Base-by-base conservation (phyloP, 352 stramenopile species). In the Phytophthora citrophthora region DNA sequence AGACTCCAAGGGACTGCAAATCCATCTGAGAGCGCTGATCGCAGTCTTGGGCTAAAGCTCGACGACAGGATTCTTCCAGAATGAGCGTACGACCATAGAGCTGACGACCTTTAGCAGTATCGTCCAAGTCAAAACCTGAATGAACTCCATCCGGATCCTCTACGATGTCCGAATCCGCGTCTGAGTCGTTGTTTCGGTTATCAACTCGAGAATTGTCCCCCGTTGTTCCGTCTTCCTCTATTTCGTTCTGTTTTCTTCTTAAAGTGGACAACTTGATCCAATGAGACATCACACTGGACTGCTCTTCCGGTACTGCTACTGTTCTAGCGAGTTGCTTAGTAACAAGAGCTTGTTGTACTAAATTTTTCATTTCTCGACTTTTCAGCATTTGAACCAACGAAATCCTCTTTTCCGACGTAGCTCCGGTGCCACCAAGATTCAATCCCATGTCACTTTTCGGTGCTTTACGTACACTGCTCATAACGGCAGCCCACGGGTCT, bases 11-110 rank as follows among this genome's bases (percentile, higher is more conserved):
- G 27, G 79, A 64, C 43, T 90, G 81, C 0, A 93, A 49, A 44
- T 90, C 84, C 59, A 72, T 68, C 24, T 77, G 70, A 18, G 84
- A 87, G 4, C 81, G 81, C 16, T 88, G 75, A 23, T 89, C 82
- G 29, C 78, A 69, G 24, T 62, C 69, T 46, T 77, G 69, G 1
- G 69, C 72, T 8, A 93, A 69, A 8, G 84, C 81, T 5, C 77
- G 78, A 0, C 84, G 80, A 57, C 81, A 93, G 0, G 80, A 88
- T 44, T 93, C 84, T 44, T 90, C 81, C 2, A 93, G 64, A 27
- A 91, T 72, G 11, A 91, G 63, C n/a, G 77, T 86, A 13, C 81
- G 79, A 1, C 81, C 74, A 54, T 93, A 85, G 34, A 84, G 64
- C 2, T 81, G 68, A 11, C 70, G 68, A 5, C 40, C 64, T 8